These are phyloP conservation scores for Melampsora abietis-canadensis DNA, from an alignment of 1,284 basidiomycete genomes.

Conservation along the genomic window DNA sequence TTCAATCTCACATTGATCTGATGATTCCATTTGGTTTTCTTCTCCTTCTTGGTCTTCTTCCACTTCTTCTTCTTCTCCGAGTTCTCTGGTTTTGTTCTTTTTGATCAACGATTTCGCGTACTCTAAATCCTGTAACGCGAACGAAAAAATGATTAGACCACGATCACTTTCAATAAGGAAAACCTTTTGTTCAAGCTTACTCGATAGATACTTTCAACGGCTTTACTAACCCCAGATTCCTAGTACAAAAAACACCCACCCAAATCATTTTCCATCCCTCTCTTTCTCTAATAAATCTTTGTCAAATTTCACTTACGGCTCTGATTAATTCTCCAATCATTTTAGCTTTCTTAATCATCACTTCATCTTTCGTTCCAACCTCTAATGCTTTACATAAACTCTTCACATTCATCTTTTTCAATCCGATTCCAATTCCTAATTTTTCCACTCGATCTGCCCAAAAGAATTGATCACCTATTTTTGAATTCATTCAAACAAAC, in stretches of 20 bases:
- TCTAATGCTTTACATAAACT: conserved; percentile 71
- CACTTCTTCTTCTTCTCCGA: conserved; percentile 4
- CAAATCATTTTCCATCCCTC: background rate
- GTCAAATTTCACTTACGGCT: conserved; percentile 35
- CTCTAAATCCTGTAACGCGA: conserved; percentile 46
- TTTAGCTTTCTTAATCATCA: conserved; percentile 79
- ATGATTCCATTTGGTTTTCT: background rate
- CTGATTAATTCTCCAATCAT: conserved; percentile 78
- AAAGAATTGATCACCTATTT: conserved; percentile 71
- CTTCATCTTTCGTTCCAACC: conserved; percentile 77
- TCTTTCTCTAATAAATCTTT: background rate
- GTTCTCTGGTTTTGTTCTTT: conserved; percentile 21
- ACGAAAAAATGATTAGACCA: background rate
- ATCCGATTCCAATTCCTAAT: conserved; percentile 72
- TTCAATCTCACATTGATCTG: background rate
- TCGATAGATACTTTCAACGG: conserved; percentile 51
- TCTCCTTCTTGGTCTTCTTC: background rate
- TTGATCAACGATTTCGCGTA: conserved; percentile 51
- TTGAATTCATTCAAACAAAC: background rate
- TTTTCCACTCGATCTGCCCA: conserved; percentile 64
- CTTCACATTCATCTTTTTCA: conserved; percentile 74
- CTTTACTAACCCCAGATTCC: conserved; percentile 50
- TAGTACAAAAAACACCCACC: background rate
- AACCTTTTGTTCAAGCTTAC: background rate
- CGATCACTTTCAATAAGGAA: background rate